These are phyloP conservation scores for Cercis canadensis DNA, from an alignment of 306 rosid species.

Conservation along the genomic window DNA sequence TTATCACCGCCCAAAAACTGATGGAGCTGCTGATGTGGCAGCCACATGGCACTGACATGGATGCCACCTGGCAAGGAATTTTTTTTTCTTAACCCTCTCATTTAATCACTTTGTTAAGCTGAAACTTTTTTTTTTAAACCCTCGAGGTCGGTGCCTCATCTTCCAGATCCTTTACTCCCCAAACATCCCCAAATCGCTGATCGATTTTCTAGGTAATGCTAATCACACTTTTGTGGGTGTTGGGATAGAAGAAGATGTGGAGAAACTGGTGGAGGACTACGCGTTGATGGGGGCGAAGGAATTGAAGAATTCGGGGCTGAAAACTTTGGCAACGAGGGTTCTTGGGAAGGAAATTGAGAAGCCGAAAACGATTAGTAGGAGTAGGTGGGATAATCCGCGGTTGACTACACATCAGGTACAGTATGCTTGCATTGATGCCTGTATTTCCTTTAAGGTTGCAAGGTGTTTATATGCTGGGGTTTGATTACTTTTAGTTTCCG, in stretches of 20 bases:
- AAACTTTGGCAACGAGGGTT: conserved; percentile 24
- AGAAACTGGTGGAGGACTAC: conserved; percentile 34
- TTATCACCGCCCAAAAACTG: too few species aligned
- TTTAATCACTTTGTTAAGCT: too few species aligned
- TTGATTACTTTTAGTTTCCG: background rate
- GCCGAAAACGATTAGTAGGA: conserved; percentile 29
- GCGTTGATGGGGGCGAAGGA: background rate
- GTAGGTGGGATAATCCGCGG: conserved; percentile 37
- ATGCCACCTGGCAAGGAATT: too few species aligned
- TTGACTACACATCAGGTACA: conserved; percentile 40
- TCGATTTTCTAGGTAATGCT: conserved; percentile 25
- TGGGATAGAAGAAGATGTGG: conserved; percentile 40
- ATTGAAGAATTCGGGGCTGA: conserved; percentile 28
- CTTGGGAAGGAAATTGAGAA: conserved; percentile 31
- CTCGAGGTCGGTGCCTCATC: conserved; percentile 49
- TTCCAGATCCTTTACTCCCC: conserved; percentile 49
- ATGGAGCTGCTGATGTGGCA: too few species aligned
- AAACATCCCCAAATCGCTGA: conserved; percentile 22
- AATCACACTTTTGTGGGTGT: conserved; percentile 40
- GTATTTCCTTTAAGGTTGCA: conserved; percentile 37
- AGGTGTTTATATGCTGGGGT: conserved; percentile 7
- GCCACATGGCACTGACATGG: too few species aligned
- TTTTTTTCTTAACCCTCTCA: too few species aligned
- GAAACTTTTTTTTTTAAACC: too few species aligned
- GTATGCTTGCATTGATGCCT: conserved; percentile 50